These are phyloP conservation scores for Ambispora gerdemannii DNA, from an alignment of 192 early-diverging fungal genomes.

Conservation along the genomic window DNA sequence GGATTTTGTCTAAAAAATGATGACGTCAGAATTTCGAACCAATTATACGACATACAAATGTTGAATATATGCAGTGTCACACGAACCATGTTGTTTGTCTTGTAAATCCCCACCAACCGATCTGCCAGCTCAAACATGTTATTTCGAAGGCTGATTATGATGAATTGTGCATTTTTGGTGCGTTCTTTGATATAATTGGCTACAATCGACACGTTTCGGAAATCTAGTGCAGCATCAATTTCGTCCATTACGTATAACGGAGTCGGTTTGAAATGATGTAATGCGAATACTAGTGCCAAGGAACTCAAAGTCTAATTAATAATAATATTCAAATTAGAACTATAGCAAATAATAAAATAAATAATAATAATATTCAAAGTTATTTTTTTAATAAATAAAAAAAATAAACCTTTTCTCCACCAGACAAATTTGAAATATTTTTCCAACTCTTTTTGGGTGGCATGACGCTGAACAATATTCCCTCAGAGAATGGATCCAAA, in stretches of 20 bases:
- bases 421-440: constrained; percentile 98
- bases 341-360: too few species aligned
- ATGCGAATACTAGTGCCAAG: constrained; percentile 96
- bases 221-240: constrained; percentile 98
- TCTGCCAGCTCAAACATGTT: constrained; percentile 99
- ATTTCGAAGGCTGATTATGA: constrained; percentile 97
- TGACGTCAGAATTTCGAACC: neutral
- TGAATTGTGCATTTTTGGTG: constrained; percentile 96
- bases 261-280: constrained; percentile 99
- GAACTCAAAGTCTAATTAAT: constrained; percentile 81
- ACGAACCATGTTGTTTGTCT: constrained; percentile 71
- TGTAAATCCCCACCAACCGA: constrained; percentile 97
- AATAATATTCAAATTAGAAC: neutral
- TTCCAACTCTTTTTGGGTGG: constrained; percentile 99
- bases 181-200: constrained; percentile 98
- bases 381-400: too few species aligned
- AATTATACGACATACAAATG: neutral
- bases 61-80: neutral
- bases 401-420: constrained; percentile 98
- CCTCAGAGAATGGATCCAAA: constrained; percentile 98
- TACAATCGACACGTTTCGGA: constrained; percentile 98
- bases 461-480: constrained; percentile 98
- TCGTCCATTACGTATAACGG: constrained; percentile 99
- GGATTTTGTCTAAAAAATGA: neutral
- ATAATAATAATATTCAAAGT: too few species aligned